These are phyloP conservation scores for Cyberlindnera meyerae DNA, from an alignment of 805 yeast species.

Conservation along the genomic window DNA sequence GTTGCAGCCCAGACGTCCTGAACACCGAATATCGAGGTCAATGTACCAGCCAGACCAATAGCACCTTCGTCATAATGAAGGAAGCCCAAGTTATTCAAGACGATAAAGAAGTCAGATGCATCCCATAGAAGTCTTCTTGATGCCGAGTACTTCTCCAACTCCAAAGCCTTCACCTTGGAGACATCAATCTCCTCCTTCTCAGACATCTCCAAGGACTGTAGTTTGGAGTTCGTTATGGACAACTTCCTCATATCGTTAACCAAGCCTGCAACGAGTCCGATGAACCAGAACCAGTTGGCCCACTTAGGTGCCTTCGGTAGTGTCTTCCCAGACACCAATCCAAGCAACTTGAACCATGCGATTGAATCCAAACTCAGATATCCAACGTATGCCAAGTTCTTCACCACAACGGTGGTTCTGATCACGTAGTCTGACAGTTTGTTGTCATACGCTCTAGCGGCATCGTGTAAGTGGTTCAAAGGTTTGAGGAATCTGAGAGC, in stretches of 20 bases:
- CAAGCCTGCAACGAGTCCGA: slow-evolving; percentile 62
- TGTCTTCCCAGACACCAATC: slow-evolving; percentile 45
- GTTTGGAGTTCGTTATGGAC: slow-evolving; percentile 33
- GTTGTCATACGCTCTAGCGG: slow-evolving; percentile 62
- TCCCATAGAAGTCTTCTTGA: slow-evolving; percentile 72
- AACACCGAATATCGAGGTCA: slow-evolving; percentile 76
- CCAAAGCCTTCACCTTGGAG: slow-evolving; percentile 35
- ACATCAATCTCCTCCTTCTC: slow-evolving; percentile 41
- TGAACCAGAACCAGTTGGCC: slow-evolving; percentile 72
- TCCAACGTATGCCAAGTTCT: slow-evolving; percentile 57
- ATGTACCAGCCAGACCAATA: slow-evolving; percentile 77
- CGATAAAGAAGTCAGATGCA: slow-evolving; percentile 67
- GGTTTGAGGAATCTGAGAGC: slow-evolving; percentile 83
- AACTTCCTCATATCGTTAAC: slow-evolving; percentile 53
- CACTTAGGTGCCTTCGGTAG: slow-evolving; percentile 47
- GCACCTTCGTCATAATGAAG: slow-evolving; percentile 69
- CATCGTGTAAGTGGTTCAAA: slow-evolving; percentile 62
- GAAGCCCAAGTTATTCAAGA: slow-evolving; percentile 59
- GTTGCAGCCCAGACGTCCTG: slow-evolving; percentile 63
- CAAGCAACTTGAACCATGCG: slow-evolving; percentile 51
- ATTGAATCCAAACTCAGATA: slow-evolving; percentile 62
- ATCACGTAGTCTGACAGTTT: slow-evolving; percentile 58
- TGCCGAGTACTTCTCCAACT: slow-evolving; percentile 42
- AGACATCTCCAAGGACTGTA: slow-evolving; percentile 15
- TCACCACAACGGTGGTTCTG: slow-evolving; percentile 47